Evolutionary conservation across 257 asterid species (phyloP).

Genomic region (Perilla frutescens): DNA sequence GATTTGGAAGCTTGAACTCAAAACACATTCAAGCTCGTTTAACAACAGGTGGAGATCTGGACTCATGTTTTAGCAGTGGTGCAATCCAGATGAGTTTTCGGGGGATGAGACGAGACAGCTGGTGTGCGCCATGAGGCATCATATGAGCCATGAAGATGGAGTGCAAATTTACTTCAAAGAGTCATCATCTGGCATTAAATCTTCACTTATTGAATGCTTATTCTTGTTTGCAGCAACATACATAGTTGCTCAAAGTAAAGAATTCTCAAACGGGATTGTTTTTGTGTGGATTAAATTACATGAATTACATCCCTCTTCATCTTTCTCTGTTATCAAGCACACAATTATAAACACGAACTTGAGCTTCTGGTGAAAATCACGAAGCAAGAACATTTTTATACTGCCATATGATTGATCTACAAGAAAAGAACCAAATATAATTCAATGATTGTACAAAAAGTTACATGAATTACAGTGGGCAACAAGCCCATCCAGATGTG

Average conservation of each 20-base stretch:
- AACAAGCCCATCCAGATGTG: constrained; percentile 23
- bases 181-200: no score
- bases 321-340: no score
- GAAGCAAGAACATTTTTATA: no score
- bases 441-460: constrained; percentile 49
- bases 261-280: constrained; percentile 5
- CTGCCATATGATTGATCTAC: constrained; percentile 18
- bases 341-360: no score
- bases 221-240: background rate
- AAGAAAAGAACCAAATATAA: constrained; percentile 32
- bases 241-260: background rate
- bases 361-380: no score
- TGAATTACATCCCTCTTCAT: no score
- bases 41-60: background rate
- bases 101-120: background rate
- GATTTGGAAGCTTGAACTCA: constrained; percentile 9
- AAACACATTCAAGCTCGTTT: no score
- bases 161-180: background rate
- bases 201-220: background rate
- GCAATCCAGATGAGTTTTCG: background rate
- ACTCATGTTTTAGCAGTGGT: background rate
- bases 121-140: no score
- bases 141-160: background rate
- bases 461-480: constrained; percentile 15
- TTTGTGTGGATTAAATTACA: no score